Evolutionary conservation across 1,139 yeast genomes (phyloP).

Genomic region (Saccharomyces hybrid): DNA sequence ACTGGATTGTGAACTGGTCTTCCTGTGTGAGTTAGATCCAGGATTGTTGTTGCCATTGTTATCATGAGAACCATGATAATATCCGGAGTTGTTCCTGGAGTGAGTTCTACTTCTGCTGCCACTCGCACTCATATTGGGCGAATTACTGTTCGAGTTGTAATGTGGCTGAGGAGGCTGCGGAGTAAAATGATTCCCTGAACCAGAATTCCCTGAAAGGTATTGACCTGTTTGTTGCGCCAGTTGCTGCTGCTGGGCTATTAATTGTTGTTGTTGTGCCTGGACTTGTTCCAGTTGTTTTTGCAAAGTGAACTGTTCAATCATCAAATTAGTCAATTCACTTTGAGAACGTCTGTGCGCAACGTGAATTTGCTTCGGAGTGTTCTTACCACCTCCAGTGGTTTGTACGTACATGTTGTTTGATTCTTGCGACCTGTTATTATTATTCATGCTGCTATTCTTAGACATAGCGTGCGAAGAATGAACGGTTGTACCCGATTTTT

Average conservation of each 20-base stretch:
- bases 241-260: conserved; percentile 61
- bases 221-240: conserved; percentile 30
- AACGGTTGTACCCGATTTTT: background rate
- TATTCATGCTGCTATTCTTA: conserved; percentile 10
- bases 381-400: conserved; percentile 35
- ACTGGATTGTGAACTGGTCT: conserved; percentile 33
- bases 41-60: conserved; percentile 14
- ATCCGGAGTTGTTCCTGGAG: conserved; percentile 31
- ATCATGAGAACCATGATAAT: conserved; percentile 25
- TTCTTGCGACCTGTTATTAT: conserved; percentile 7
- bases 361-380: conserved; percentile 51
- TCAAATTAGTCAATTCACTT: conserved; percentile 81
- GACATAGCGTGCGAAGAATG: conserved; percentile 7
- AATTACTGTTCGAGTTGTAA: conserved; percentile 20
- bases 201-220: conserved; percentile 5
- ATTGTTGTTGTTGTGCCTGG: conserved; percentile 86
- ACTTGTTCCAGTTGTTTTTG: conserved; percentile 89
- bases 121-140: conserved; percentile 12
- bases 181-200: conserved; percentile 5
- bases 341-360: conserved; percentile 95
- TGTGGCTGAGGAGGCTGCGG: conserved; percentile 27
- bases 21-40: conserved; percentile 24
- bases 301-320: conserved; percentile 88
- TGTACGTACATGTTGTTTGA: conserved; percentile 17
- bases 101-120: conserved; percentile 30